Evolutionary conservation across 495 filamentous ascomycete genomes (phyloP), one percentile per base, ranked within the genome.

Genomic region (Neurospora sp.): DNA sequence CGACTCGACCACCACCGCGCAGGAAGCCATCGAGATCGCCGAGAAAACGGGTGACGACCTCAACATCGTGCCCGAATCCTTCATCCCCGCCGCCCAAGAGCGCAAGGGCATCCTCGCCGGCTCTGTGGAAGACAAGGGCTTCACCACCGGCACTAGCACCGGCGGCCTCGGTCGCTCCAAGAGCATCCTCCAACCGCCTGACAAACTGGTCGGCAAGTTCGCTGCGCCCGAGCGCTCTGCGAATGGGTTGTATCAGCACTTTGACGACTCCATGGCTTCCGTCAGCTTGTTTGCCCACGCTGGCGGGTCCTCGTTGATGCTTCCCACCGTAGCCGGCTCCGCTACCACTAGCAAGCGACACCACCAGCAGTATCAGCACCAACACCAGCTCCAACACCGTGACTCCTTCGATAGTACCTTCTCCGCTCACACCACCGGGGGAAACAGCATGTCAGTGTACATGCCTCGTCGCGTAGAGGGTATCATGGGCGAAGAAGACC

Each of bases 51-150:
- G 95, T 0, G 94, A 98, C 75, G 96, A 98, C 76, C 87, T 99
- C 72, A 97, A 97, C 75, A 89, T 98, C 20, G 88, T 97, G 35
- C 92, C 95, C 0, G 92, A 97, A 77, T 94, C 93, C 0, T 98
- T 98, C 82, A 93, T 91, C 68, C 87, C 90, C 0, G 90, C 90
- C 3, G 83, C 84, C 12, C 89, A 89, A 74, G 89, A 88, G 27
- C 71, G 72, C 27, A 74, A 79, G 31, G 78, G 68, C 4, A 42
- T 72, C 3, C 71, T 85, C 85, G 14, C 40, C 40, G 40, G 40
- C 40, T 72, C 65, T 72, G 73, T 82, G 81, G 72, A 84, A 77
- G 74, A 77, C 80, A 75, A 78, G 80, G 18, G 18, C 71, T 37
- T 44, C 27, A 27, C 71, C 9, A 65, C 70, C 37, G 22, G 37